Conservation (phyloP, 306 rosid species). For the Quercus robur region DNA sequence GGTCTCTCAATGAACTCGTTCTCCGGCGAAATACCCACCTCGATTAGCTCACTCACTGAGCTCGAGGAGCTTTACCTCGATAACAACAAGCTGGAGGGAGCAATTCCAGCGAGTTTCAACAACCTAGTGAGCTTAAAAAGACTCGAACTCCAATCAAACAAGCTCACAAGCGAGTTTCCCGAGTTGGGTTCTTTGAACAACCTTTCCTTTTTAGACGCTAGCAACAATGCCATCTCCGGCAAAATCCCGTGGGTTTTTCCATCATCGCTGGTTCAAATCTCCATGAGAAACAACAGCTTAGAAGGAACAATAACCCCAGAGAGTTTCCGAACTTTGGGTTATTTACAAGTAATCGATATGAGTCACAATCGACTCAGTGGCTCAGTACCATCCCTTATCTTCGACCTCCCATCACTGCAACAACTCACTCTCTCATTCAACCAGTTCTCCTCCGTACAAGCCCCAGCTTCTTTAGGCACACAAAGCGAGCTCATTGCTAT, state of each 20-base stretch:
- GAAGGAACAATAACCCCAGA: constrained; percentile 29
- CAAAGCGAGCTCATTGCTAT: constrained; percentile 55
- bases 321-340: constrained; percentile 20
- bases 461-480: constrained; percentile 5
- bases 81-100: constrained; percentile 54
- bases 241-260: constrained; percentile 44
- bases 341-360: constrained; percentile 62
- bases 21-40: constrained; percentile 51
- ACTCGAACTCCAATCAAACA: constrained; percentile 62
- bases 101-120: constrained; percentile 40
- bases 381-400: constrained; percentile 45
- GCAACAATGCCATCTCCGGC: constrained; percentile 51
- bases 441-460: constrained; percentile 40
- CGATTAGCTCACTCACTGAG: constrained; percentile 39
- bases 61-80: constrained; percentile 74
- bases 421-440: constrained; percentile 74
- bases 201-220: constrained; percentile 50
- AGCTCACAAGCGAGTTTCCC: constrained; percentile 51
- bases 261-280: constrained; percentile 49
- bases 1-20: constrained; percentile 57
- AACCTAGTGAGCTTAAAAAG: constrained; percentile 36
- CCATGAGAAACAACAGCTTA: constrained; percentile 63
- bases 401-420: constrained; percentile 60
- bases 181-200: constrained; percentile 33
- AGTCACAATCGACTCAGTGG: constrained; percentile 55